Evolutionary conservation across 2,329 filamentous ascomycete genomes (phyloP).

Genomic region (Beauveria brongniartii): DNA sequence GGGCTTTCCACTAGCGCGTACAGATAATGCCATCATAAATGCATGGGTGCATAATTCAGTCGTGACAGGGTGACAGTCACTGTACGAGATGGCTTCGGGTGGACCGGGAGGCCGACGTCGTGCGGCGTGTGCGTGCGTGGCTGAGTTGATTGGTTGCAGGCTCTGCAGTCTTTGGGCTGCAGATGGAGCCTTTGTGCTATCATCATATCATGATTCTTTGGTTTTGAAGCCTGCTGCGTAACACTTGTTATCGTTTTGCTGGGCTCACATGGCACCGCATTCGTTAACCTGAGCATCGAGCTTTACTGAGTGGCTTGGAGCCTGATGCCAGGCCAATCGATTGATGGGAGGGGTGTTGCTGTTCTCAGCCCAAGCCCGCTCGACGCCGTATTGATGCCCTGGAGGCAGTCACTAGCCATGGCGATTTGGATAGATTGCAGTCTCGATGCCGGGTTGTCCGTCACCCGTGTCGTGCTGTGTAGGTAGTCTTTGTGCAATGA

Average conservation of each 20-base stretch:
- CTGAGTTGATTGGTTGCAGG: not conserved
- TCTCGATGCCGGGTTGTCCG: not conserved
- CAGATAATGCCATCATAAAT: conserved; percentile 3
- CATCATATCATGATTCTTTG: not conserved
- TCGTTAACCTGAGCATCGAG: not conserved
- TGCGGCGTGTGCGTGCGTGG: not conserved
- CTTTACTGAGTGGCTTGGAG: not conserved
- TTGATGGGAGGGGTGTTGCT: not conserved
- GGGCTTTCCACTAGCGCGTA: conserved; percentile 1
- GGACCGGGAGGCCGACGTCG: conserved; percentile 1
- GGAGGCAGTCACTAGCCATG: not conserved
- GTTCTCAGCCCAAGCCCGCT: not conserved
- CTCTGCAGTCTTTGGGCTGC: not conserved
- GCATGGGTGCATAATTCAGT: not conserved
- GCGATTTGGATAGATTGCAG: not conserved
- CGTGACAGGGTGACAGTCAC: not conserved
- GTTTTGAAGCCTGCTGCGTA: not conserved
- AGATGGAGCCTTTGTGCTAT: conserved; percentile 1
- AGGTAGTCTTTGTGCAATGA: not conserved
- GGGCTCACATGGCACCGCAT: not conserved
- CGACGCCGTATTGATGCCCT: not conserved
- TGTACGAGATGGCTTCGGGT: conserved; percentile 9
- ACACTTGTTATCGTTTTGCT: not conserved
- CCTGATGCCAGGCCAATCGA: not conserved
- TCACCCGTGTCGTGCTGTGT: not conserved